These are phyloP conservation scores for Globisporangium polare DNA, from an alignment of 352 stramenopile species.

Conservation along the genomic window DNA sequence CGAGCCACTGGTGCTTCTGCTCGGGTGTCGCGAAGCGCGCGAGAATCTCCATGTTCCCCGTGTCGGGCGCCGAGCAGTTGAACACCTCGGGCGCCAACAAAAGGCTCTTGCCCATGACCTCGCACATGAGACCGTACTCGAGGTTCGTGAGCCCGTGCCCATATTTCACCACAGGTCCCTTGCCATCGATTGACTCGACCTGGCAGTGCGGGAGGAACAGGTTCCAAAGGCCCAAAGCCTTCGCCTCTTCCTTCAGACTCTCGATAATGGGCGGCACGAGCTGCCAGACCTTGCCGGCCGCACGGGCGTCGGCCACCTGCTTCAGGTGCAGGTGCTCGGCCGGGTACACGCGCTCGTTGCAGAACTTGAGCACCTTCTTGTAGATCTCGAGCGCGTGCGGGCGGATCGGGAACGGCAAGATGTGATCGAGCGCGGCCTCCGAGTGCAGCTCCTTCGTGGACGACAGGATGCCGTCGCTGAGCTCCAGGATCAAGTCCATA, in stretches of 20 bases:
- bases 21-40: conserved; percentile 88
- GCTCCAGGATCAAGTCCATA: conserved; percentile 56
- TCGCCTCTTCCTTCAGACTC: conserved; percentile 88
- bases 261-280: conserved; percentile 88
- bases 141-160: conserved; percentile 77
- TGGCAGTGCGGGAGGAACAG: conserved; percentile 88
- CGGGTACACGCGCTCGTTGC: conserved; percentile 87
- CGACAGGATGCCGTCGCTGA: conserved; percentile 35
- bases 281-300: conserved; percentile 67
- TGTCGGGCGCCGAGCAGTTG: conserved; percentile 97
- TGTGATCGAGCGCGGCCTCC: conserved; percentile 42
- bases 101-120: conserved; percentile 92
- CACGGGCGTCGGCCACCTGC: conserved; percentile 53
- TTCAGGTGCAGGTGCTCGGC: conserved; percentile 85
- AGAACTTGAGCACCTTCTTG: conserved; percentile 85
- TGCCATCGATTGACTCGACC: conserved; percentile 41
- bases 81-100: conserved; percentile 93
- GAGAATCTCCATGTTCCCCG: conserved; percentile 99
- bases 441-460: conserved; percentile 38
- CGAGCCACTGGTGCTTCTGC: conserved; percentile 92
- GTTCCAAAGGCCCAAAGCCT: conserved; percentile 94
- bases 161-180: conserved; percentile 49
- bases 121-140: conserved; percentile 95
- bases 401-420: conserved; percentile 71
- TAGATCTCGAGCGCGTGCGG: conserved; percentile 77